Conservation (phyloP, 306 rosid species). For the Chamaecrista fasciculata region DNA sequence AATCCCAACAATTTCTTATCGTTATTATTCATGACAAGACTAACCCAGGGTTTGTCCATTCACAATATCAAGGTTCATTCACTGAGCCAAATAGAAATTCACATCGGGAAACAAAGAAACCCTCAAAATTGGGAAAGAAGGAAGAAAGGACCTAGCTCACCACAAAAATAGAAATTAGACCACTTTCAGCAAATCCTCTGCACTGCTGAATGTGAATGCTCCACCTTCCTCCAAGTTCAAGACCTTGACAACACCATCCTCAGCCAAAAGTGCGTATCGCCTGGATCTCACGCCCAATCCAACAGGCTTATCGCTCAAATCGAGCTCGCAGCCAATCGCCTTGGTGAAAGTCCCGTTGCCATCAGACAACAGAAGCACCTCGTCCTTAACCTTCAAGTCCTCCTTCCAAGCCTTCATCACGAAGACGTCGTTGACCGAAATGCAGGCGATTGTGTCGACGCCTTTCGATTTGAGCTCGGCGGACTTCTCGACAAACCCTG, state of each 20-base stretch:
- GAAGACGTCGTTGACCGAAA: conserved; percentile 89
- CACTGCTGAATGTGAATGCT: conserved; percentile 81
- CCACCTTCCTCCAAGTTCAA: conserved; percentile 99
- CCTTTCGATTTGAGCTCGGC: conserved; percentile 74
- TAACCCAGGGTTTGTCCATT: neutral
- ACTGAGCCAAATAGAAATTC: conserved; percentile 8
- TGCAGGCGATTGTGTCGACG: conserved; percentile 80
- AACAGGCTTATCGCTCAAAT: conserved; percentile 88
- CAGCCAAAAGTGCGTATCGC: conserved; percentile 79
- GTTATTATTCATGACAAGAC: neutral
- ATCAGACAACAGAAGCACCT: conserved; percentile 69
- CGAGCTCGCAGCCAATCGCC: conserved; percentile 79
- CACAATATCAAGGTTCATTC: conserved; percentile 21
- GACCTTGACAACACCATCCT: conserved; percentile 85
- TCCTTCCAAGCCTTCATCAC: conserved; percentile 94
- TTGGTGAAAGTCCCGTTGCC: conserved; percentile 84
- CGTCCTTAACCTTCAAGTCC: conserved; percentile 61
- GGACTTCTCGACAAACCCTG: conserved; percentile 84
- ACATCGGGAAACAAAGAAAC: neutral
- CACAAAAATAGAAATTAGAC: conserved; percentile 33
- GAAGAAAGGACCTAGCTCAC: neutral
- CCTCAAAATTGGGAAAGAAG: neutral
- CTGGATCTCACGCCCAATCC: conserved; percentile 92
- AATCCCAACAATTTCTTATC: neutral
- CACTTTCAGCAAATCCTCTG: conserved; percentile 72